phyloP scores from a whole-genome alignment of 768 basidiomycete genomes.

The Termitomyces heimii region DNA sequence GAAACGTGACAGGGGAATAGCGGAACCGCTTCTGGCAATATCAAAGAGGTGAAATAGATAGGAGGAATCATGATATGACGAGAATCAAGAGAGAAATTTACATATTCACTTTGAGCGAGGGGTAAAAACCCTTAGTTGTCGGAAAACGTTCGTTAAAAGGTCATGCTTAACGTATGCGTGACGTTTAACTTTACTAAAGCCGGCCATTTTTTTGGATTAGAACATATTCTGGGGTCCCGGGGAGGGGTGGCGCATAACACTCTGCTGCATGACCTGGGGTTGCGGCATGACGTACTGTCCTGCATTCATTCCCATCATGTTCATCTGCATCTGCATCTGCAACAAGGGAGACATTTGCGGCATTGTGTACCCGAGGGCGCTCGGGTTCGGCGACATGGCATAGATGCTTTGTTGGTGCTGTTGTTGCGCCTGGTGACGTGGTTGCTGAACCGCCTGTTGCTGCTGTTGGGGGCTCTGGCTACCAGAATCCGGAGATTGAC shows the following conservation, averaged over 20 bases:
- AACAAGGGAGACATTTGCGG: slow-evolving; percentile 59
- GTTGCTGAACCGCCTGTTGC: slow-evolving; percentile 17
- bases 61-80: background rate
- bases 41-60: background rate
- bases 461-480: slow-evolving; percentile 37
- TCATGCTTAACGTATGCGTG: background rate
- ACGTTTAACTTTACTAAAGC: background rate
- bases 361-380: slow-evolving; percentile 51
- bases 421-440: slow-evolving; percentile 30
- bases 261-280: slow-evolving; percentile 77
- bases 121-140: background rate
- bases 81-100: background rate
- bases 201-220: slow-evolving; percentile 3
- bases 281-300: slow-evolving; percentile 49
- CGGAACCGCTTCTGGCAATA: background rate
- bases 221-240: slow-evolving; percentile 25
- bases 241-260: slow-evolving; percentile 75
- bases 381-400: slow-evolving; percentile 38
- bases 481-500: slow-evolving; percentile 26
- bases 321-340: slow-evolving; percentile 50
- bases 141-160: background rate
- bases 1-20: background rate
- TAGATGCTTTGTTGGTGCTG: slow-evolving; percentile 42
- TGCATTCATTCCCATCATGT: slow-evolving; percentile 44
- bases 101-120: background rate